Conservation (phyloP, 192 early-diverging fungal genomes). For the Lunasporangiospora selenospora region DNA sequence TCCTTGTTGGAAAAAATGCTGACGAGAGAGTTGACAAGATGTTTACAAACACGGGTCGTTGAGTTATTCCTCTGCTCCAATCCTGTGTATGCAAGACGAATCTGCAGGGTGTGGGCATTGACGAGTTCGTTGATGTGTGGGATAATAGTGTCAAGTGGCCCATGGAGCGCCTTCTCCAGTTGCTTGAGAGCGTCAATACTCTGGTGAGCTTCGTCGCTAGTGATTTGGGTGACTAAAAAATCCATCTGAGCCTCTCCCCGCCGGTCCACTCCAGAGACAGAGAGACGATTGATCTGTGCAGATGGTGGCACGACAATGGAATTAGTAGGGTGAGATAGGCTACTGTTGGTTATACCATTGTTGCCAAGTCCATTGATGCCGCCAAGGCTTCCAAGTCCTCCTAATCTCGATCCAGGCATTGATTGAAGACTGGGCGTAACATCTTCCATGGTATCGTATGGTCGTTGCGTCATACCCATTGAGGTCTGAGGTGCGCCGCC, state of each 20-base stretch:
- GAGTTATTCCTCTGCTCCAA: slow-evolving; percentile 56
- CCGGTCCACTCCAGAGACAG: slow-evolving; percentile 28
- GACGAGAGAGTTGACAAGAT: slow-evolving; percentile 79
- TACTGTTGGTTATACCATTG: slow-evolving; percentile 1
- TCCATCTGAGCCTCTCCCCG: slow-evolving; percentile 65
- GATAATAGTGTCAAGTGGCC: slow-evolving; percentile 56
- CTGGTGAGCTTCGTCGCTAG: slow-evolving; percentile 62
- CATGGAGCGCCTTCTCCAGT: slow-evolving; percentile 68
- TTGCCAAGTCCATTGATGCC: too few species aligned
- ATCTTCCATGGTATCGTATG: slow-evolving; percentile 49
- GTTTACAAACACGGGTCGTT: slow-evolving; percentile 77
- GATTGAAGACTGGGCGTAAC: slow-evolving; percentile 17
- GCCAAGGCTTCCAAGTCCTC: slow-evolving; percentile 34
- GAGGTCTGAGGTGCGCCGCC: background rate
- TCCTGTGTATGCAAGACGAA: slow-evolving; percentile 73
- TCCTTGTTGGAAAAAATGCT: slow-evolving; percentile 75
- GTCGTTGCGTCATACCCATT: slow-evolving; percentile 21
- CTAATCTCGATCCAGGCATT: slow-evolving; percentile 25
- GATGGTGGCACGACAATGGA: slow-evolving; percentile 36
- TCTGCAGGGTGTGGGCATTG: slow-evolving; percentile 74
- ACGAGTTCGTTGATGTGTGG: slow-evolving; percentile 72
- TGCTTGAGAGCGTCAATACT: slow-evolving; percentile 81
- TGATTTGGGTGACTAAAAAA: slow-evolving; percentile 72
- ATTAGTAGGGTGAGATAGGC: slow-evolving; percentile 16
- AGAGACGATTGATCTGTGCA: slow-evolving; percentile 36